Percentiles rank a stretch among this genome's conserved stretches.
phyloP scores from a whole-genome alignment of 2,329 filamentous ascomycete genomes.

The Neofusicoccum kwambonambiense region DNA sequence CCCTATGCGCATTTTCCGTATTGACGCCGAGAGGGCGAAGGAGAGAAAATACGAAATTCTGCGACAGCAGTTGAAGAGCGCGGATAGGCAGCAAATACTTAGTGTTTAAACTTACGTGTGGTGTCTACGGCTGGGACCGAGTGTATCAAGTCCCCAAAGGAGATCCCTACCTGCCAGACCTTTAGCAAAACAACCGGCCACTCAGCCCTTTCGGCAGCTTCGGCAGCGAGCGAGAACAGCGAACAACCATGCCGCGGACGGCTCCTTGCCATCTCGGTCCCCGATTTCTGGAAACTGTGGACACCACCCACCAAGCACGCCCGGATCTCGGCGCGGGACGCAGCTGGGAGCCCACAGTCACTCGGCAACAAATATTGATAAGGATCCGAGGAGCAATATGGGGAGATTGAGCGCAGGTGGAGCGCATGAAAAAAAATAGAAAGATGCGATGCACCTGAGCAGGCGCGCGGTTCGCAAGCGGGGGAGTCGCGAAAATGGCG shows the following conservation, averaged over 20 bases:
- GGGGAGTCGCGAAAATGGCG: background rate
- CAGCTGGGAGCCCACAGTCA: background rate
- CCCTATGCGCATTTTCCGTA: background rate
- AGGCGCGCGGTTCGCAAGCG: background rate
- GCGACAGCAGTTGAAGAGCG: background rate
- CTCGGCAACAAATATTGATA: background rate
- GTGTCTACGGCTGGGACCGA: background rate
- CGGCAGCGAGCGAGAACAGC: background rate
- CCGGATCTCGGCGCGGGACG: background rate
- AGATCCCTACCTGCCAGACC: background rate
- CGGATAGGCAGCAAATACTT: background rate
- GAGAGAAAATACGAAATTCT: background rate
- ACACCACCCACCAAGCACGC: background rate
- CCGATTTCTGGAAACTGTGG: background rate
- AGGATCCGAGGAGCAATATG: constrained; percentile 1
- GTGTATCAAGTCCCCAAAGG: background rate
- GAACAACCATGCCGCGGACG: background rate
- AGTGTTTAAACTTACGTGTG: background rate
- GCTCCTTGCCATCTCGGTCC: background rate
- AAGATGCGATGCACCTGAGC: background rate
- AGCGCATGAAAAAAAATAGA: background rate
- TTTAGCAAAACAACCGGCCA: background rate
- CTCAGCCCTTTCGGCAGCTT: background rate
- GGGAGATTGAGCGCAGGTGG: background rate
- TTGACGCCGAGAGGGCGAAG: background rate